These are phyloP conservation scores for Vaccinium darrowii DNA, from an alignment of 148 eudicot species.

Conservation along the genomic window DNA sequence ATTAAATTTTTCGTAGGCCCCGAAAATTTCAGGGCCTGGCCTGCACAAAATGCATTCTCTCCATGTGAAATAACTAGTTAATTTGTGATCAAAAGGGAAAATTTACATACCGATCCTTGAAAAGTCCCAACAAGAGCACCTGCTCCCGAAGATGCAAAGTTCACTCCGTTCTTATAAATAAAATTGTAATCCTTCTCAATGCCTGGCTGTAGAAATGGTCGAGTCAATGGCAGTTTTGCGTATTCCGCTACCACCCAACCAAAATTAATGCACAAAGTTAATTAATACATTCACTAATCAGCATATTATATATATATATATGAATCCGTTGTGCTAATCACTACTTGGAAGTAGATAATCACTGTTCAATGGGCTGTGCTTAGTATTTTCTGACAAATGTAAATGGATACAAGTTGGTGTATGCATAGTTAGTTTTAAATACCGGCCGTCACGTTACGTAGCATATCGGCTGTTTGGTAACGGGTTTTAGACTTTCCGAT, in stretches of 20 bases:
- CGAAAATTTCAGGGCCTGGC: too few relatives aligned
- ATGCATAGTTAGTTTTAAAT: neutral
- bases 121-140: conserved; percentile 57
- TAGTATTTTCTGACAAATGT: too few relatives aligned
- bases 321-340: neutral
- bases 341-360: neutral
- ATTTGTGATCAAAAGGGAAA: neutral
- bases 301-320: neutral
- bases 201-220: conserved; percentile 48
- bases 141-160: conserved; percentile 73
- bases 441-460: too few relatives aligned
- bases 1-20: too few relatives aligned
- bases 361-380: too few relatives aligned
- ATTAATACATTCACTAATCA: neutral
- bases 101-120: conserved; percentile 38
- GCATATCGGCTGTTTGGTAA: too few relatives aligned
- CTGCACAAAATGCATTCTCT: neutral
- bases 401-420: too few relatives aligned
- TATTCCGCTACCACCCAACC: conserved; percentile 39
- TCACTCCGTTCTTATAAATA: conserved; percentile 35
- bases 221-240: conserved; percentile 53
- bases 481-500: too few relatives aligned
- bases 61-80: neutral
- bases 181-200: conserved; percentile 11
- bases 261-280: neutral